phyloP scores from a whole-genome alignment of 192 early-diverging fungal species.

The Coemansia nantahalensis region DNA sequence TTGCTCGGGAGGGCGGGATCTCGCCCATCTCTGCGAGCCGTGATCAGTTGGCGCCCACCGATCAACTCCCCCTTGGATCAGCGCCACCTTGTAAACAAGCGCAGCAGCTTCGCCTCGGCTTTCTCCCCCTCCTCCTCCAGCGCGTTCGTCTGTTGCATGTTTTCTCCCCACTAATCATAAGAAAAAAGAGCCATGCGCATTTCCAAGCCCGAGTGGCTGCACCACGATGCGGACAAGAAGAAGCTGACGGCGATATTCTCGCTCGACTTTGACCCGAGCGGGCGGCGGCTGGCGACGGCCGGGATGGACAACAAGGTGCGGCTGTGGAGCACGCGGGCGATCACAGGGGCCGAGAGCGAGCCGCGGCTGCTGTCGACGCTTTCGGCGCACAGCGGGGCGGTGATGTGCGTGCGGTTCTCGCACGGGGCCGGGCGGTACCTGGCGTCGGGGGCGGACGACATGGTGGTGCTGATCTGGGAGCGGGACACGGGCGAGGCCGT shows the following conservation, averaged over 20 bases:
- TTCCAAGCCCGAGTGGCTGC: slow-evolving; percentile 66
- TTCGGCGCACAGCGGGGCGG: slow-evolving; percentile 80
- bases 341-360: slow-evolving; percentile 56
- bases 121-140: too few species aligned
- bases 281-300: slow-evolving; percentile 79
- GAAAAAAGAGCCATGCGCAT: slow-evolving; percentile 57
- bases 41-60: too few species aligned
- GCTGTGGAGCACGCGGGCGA: slow-evolving; percentile 79
- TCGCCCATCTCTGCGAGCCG: too few species aligned
- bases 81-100: too few species aligned
- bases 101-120: too few species aligned
- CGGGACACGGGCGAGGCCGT: slow-evolving; percentile 55
- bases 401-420: slow-evolving; percentile 86
- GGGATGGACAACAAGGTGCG: slow-evolving; percentile 85
- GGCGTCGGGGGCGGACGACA: slow-evolving; percentile 91
- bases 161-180: too few species aligned
- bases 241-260: slow-evolving; percentile 74
- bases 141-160: too few species aligned
- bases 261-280: slow-evolving; percentile 80
- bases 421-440: slow-evolving; percentile 66
- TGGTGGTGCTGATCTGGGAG: slow-evolving; percentile 89
- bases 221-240: slow-evolving; percentile 67
- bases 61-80: too few species aligned
- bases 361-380: slow-evolving; percentile 76
- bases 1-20: too few species aligned